Percentiles rank a stretch among this genome's conserved stretches.
phyloP scores from a whole-genome alignment of 139 green algal genomes.

The Chlamydomonas schloesseri region DNA sequence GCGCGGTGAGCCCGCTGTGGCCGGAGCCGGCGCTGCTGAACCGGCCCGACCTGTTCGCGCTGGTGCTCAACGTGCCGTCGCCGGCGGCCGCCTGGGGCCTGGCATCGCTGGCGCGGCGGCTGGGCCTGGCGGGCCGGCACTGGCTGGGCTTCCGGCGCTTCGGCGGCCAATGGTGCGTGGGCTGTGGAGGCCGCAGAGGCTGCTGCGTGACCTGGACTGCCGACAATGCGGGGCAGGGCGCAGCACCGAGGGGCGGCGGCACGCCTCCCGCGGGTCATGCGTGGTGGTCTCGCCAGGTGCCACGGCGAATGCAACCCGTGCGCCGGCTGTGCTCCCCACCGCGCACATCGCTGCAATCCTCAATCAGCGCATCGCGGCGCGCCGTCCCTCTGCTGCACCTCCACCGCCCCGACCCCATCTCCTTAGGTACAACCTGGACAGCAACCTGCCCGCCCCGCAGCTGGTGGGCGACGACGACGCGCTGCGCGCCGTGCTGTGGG shows the following conservation, averaged over 20 bases:
- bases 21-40: neutral
- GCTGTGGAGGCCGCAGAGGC: neutral
- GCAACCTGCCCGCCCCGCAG: slow-evolving; percentile 44
- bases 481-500: slow-evolving; percentile 13
- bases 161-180: slow-evolving; percentile 23
- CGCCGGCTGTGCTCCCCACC: no score
- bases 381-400: neutral
- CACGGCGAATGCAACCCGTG: no score
- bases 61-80: slow-evolving; percentile 43
- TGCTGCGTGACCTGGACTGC: neutral
- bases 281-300: no score
- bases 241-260: no score
- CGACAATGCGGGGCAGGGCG: neutral
- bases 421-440: slow-evolving; percentile 69
- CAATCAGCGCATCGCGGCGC: no score
- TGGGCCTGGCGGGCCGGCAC: slow-evolving; percentile 28
- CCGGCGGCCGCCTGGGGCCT: neutral
- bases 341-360: no score
- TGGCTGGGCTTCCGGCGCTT: slow-evolving; percentile 43
- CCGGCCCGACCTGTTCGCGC: slow-evolving; percentile 1
- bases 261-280: no score
- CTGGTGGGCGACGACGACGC: neutral
- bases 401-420: neutral
- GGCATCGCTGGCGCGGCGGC: neutral
- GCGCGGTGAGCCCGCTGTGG: no score